Conservation (phyloP, 768 basidiomycete species). For the Pisolithus microcarpus region DNA sequence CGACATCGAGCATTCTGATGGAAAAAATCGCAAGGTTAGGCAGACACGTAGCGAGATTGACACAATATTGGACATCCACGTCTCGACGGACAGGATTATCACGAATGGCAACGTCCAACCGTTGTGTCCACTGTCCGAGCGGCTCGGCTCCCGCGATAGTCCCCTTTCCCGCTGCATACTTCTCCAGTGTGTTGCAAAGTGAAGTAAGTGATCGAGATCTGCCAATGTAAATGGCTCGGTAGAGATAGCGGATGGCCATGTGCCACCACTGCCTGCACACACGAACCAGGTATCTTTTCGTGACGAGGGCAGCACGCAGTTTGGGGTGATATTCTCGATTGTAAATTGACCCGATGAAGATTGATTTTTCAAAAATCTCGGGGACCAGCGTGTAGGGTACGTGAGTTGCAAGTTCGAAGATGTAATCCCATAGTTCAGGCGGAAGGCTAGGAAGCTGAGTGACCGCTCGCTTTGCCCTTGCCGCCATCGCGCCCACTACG, state of each 20-base stretch:
- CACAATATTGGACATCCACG: conserved; percentile 5
- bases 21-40: conserved; percentile 16
- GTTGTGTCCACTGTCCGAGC: conserved; percentile 17
- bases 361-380: conserved; percentile 17
- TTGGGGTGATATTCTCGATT: background rate
- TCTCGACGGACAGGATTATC: conserved; percentile 1
- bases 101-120: conserved; percentile 21
- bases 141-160: conserved; percentile 6
- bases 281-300: conserved; percentile 20
- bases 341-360: conserved; percentile 5
- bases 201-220: conserved; percentile 13
- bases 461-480: background rate
- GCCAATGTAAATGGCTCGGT: conserved; percentile 18
- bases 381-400: conserved; percentile 16
- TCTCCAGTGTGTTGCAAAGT: conserved; percentile 10
- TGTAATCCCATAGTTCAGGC: conserved; percentile 18
- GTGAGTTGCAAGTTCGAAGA: conserved; percentile 18
- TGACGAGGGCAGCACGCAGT: conserved; percentile 17
- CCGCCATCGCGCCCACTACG: background rate
- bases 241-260: conserved; percentile 18
- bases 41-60: conserved; percentile 11
- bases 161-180: conserved; percentile 7
- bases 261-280: conserved; percentile 26
- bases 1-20: conserved; percentile 2
- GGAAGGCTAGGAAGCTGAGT: conserved; percentile 7